Percentiles rank a stretch among this genome's conserved stretches.
phyloP scores from a whole-genome alignment of 257 asterid species.

The Solanum clarkiae region DNA sequence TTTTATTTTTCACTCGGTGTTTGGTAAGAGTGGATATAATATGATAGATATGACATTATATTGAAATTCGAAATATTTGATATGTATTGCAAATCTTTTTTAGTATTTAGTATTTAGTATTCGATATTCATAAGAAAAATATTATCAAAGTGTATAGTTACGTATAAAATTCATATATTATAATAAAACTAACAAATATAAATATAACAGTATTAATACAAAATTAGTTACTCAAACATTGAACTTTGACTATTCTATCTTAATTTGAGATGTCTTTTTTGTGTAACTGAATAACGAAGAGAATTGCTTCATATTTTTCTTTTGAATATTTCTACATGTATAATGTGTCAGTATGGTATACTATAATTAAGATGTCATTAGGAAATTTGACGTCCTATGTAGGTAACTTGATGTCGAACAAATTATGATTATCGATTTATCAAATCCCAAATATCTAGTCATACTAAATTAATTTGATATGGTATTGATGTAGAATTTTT shows the following conservation, averaged over 20 bases:
- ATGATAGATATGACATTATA: neutral
- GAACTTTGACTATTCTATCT: neutral
- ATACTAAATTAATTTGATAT: neutral
- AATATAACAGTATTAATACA: too few relatives aligned
- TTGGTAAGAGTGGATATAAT: neutral
- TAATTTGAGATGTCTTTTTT: neutral
- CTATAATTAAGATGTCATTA: neutral
- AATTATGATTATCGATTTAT: neutral
- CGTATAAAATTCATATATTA: neutral
- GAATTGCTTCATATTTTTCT: neutral
- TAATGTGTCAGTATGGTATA: neutral
- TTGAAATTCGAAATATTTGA: neutral
- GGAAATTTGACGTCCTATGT: neutral
- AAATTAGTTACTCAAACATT: neutral
- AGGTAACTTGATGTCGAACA: rapidly evolving
- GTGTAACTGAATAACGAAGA: neutral
- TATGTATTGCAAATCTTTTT: neutral
- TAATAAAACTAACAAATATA: neutral
- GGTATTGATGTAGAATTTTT: neutral
- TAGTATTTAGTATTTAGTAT: neutral
- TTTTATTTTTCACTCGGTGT: neutral
- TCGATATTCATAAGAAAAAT: neutral
- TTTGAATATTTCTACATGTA: neutral
- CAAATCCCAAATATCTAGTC: rapidly evolving
- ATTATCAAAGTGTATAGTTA: neutral